Base-by-base conservation (phyloP, 2,329 filamentous ascomycete species). In the Colletotrichum trifolii region DNA sequence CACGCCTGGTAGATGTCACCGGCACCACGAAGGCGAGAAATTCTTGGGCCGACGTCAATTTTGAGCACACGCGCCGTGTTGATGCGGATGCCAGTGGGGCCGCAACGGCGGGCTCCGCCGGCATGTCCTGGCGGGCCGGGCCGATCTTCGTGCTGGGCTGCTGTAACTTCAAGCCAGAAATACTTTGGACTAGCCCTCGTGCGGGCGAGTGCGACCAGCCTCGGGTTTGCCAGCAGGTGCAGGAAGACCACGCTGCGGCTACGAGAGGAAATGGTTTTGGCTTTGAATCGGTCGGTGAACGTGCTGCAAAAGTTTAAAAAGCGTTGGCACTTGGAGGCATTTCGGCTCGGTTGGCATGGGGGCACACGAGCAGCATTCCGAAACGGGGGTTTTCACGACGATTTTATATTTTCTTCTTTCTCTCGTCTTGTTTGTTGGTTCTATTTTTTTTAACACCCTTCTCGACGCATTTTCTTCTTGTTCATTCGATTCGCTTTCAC, bases 1-100 rank as follows among this genome's bases (percentile, higher is more conserved):
- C 15, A 25, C 25, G 25, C 25, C 25, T 25, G 25, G 25, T 25
- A 25, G 25, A 25, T 25, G 25, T 25, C 25, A 25, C 25, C 25
- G 25, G 25, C 25, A 25, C 25, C 25, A 25, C 25, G 25, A 25
- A 25, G 25, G 25, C 25, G 25, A 25, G n/a, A n/a, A 36, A 13
- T 13, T 25, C n/a, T 12, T 43, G 42, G 42, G 42, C 15, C 42
- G 55, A 64, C 60, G 60, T 64, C 60, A 9, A 40, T 54, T 60
- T 60, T 64, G 45, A 17, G 55, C 54, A 35, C 42, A 6, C 48
- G 40, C 50, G 35, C 39, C 35, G n/a, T 17, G 45, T 35, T 35
- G 35, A 50, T 8, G 56, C 54, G 60, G 49, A 45, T 36, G 15
- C 15, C 34, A 36, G 55, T 60, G 60, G 60, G 55, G 60, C 60